phyloP scores from a whole-genome alignment of 306 rosid genomes.

The Pueraria montana region DNA sequence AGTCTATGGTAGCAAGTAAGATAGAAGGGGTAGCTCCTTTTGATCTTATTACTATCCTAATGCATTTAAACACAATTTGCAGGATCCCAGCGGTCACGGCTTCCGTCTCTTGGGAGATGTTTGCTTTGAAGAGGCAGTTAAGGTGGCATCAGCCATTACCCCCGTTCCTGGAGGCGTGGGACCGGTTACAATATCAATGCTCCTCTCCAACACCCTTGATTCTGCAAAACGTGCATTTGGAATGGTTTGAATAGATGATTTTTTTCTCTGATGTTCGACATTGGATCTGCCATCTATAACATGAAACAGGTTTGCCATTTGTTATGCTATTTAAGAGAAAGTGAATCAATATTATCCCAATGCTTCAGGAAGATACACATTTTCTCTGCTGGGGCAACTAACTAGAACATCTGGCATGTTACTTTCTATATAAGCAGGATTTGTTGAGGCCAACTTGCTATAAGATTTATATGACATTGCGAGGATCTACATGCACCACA shows the following conservation, averaged over 20 bases:
- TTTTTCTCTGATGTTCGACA: conserved; percentile 14
- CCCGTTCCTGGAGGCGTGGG: conserved; percentile 70
- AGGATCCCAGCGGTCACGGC: conserved; percentile 48
- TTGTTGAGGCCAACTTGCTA: not conserved
- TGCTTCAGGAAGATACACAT: conserved; percentile 14
- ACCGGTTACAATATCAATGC: conserved; percentile 58
- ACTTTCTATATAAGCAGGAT: not conserved
- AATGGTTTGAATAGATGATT: conserved; percentile 41
- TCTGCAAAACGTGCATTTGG: conserved; percentile 57
- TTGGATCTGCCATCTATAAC: conserved; percentile 10
- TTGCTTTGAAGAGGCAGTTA: conserved; percentile 64
- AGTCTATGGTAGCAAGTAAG: not conserved
- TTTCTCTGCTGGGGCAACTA: not conserved
- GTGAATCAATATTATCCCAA: not conserved
- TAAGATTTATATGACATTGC: conserved; percentile 8
- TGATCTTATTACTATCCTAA: not conserved
- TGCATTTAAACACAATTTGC: conserved; percentile 35
- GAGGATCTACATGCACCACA: conserved; percentile 18
- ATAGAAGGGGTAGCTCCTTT: not conserved
- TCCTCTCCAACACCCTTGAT: conserved; percentile 62
- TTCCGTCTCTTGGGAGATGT: conserved; percentile 57
- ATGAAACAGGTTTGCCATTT: not conserved
- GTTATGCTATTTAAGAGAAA: not conserved
- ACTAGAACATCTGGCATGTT: not conserved
- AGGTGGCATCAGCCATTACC: conserved; percentile 67